Percentiles rank a stretch among this genome's conserved stretches.
Evolutionary conservation across 352 stramenopile genomes (phyloP).

Genomic region (Pythium monospermum): DNA sequence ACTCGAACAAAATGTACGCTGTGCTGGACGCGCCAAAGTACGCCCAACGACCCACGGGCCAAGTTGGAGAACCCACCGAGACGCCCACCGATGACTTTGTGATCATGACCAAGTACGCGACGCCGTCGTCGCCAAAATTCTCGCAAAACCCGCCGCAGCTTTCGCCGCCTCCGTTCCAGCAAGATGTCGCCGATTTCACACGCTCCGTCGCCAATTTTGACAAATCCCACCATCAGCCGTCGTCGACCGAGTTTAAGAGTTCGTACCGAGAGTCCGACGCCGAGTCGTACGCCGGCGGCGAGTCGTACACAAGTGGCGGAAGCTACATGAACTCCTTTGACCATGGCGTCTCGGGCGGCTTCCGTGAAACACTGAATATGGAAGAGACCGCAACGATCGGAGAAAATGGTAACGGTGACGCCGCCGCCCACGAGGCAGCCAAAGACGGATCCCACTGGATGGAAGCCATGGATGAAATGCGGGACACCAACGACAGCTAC

Average conservation of each 20-base stretch:
- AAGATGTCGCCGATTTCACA: conserved; percentile 30
- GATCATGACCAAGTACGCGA: conserved; percentile 19
- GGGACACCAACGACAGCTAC: conserved; percentile 80
- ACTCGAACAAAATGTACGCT: conserved; percentile 19
- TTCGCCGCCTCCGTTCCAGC: conserved; percentile 16
- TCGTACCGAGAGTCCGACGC: conserved; percentile 39
- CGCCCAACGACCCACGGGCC: background rate
- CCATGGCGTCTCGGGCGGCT: conserved; percentile 26
- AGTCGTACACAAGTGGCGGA: conserved; percentile 20
- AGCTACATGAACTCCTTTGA: conserved; percentile 58
- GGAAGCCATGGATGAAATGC: conserved; percentile 66
- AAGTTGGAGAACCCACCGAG: background rate
- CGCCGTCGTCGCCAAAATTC: conserved; percentile 24
- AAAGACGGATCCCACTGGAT: conserved; percentile 55
- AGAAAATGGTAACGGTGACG: background rate
- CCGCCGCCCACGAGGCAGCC: conserved; percentile 18
- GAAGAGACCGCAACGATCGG: conserved; percentile 8
- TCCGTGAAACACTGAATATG: conserved; percentile 14
- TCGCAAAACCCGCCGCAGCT: conserved; percentile 12
- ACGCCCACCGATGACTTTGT: conserved; percentile 20
- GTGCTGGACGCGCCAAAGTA: background rate
- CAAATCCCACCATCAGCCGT: conserved; percentile 46
- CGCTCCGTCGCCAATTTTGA: conserved; percentile 47
- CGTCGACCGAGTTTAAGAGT: conserved; percentile 9
- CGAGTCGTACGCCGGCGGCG: conserved; percentile 37